Evolutionary conservation across 2,329 filamentous ascomycete genomes (phyloP).

Genomic region (Esteya vermicola): DNA sequence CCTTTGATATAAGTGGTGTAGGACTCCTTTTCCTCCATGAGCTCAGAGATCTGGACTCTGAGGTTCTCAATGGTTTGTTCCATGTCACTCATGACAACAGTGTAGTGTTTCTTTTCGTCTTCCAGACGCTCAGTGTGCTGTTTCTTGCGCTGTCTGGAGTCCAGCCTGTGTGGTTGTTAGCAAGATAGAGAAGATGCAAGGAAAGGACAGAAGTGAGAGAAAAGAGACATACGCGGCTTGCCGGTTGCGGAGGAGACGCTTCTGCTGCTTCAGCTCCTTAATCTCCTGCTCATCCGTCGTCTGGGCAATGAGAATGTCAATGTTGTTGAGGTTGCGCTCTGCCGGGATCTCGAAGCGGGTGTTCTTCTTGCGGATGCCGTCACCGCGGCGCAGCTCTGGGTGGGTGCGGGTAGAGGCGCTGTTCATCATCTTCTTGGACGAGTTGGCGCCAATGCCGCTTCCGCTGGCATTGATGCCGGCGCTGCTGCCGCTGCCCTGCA

Average conservation of each 20-base stretch:
- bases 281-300: constrained; percentile 84
- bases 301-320: constrained; percentile 80
- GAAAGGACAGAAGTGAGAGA: background rate
- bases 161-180: constrained; percentile 46
- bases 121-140: constrained; percentile 93
- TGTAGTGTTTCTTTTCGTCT: constrained; percentile 90
- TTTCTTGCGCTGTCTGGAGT: constrained; percentile 96
- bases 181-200: constrained; percentile 7
- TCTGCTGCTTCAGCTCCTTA: constrained; percentile 97
- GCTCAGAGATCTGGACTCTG: constrained; percentile 55
- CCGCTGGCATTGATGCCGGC: constrained; percentile 17
- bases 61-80: constrained; percentile 63
- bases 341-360: constrained; percentile 93
- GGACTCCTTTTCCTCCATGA: constrained; percentile 59
- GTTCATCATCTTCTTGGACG: constrained; percentile 46
- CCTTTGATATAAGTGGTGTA: constrained; percentile 62
- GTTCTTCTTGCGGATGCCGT: constrained; percentile 97
- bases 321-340: constrained; percentile 85
- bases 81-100: constrained; percentile 58
- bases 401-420: constrained; percentile 59
- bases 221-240: constrained; percentile 71
- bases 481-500: constrained; percentile 6
- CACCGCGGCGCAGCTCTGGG: constrained; percentile 63
- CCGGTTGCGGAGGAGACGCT: constrained; percentile 83
- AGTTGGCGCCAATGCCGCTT: constrained; percentile 41